These are phyloP conservation scores for Calendula officinalis DNA, from an alignment of 129 eudicot genomes.

Conservation along the genomic window DNA sequence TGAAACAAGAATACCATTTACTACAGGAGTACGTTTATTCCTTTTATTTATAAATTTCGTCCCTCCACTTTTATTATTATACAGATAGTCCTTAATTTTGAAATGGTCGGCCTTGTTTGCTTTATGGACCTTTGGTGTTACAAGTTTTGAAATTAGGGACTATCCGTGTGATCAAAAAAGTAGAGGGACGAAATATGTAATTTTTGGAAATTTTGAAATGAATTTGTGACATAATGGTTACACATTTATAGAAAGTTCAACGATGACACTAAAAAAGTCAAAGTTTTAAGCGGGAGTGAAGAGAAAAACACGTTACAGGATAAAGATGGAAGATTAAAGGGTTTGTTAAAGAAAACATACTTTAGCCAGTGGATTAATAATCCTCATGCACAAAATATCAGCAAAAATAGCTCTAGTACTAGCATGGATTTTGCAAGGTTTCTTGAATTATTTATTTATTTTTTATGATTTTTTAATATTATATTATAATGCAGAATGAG, in stretches of 20 bases:
- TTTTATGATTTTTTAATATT: neutral
- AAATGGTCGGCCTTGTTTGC: too few relatives aligned
- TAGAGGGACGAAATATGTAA: too few relatives aligned
- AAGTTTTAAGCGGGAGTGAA: slow-evolving; percentile 34
- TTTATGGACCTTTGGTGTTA: too few relatives aligned
- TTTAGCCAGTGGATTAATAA: slow-evolving; percentile 58
- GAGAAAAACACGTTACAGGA: slow-evolving; percentile 46
- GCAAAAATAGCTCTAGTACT: slow-evolving; percentile 34
- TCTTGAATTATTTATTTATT: neutral
- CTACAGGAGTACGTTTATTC: slow-evolving; percentile 59
- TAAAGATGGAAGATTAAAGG: slow-evolving; percentile 65
- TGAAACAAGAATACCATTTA: slow-evolving; percentile 61
- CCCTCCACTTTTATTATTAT: too few relatives aligned
- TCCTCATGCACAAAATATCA: slow-evolving; percentile 44
- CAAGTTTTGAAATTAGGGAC: too few relatives aligned
- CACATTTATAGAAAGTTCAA: slow-evolving; percentile 43
- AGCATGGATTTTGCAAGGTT: slow-evolving; percentile 81
- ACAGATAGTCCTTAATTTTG: too few relatives aligned
- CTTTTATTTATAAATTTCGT: neutral
- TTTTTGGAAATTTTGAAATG: too few relatives aligned
- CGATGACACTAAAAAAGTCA: slow-evolving; percentile 40
- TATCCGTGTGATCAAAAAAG: too few relatives aligned
- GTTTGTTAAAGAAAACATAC: slow-evolving; percentile 61
- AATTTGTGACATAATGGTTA: slow-evolving; percentile 8
- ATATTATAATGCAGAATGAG: slow-evolving; percentile 56